A percentile compares a stretch with the other conserved stretches of the same genome.
Conservation (phyloP, 306 rosid species). For the Medicago lupulina region DNA sequence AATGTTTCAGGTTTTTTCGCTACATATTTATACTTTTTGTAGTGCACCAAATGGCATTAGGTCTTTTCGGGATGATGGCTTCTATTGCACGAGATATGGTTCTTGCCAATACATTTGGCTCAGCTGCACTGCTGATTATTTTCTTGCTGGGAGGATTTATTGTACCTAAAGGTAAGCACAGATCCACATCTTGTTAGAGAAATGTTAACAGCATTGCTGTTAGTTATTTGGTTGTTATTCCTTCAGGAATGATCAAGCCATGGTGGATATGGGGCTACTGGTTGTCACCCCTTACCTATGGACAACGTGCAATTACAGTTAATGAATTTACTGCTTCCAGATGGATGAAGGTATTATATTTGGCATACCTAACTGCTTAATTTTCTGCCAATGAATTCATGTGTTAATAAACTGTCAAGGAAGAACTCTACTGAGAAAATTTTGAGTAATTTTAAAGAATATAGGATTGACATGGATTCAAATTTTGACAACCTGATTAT, state of each 20-base stretch:
- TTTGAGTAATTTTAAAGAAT: not conserved
- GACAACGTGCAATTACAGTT: constrained; percentile 75
- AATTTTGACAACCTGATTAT: not conserved
- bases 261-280: constrained; percentile 94
- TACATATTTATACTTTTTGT: constrained; percentile 72
- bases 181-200: not conserved
- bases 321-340: constrained; percentile 85
- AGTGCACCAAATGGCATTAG: constrained; percentile 92
- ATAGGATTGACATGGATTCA: not conserved
- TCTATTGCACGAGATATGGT: constrained; percentile 80
- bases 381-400: constrained; percentile 22
- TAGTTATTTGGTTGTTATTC: constrained; percentile 38
- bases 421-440: not conserved
- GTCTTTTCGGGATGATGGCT: constrained; percentile 90
- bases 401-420: constrained; percentile 20
- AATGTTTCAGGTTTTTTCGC: constrained; percentile 83
- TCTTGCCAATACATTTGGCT: constrained; percentile 84
- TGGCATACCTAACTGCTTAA: constrained; percentile 29
- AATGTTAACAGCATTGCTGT: constrained; percentile 1
- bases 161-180: constrained; percentile 72
- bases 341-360: constrained; percentile 75
- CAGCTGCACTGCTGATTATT: constrained; percentile 72
- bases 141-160: constrained; percentile 87
- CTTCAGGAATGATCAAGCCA: constrained; percentile 72
- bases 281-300: constrained; percentile 86